phyloP scores from a whole-genome alignment of 2,329 filamentous ascomycete species.

The Metarhizium brunneum region DNA sequence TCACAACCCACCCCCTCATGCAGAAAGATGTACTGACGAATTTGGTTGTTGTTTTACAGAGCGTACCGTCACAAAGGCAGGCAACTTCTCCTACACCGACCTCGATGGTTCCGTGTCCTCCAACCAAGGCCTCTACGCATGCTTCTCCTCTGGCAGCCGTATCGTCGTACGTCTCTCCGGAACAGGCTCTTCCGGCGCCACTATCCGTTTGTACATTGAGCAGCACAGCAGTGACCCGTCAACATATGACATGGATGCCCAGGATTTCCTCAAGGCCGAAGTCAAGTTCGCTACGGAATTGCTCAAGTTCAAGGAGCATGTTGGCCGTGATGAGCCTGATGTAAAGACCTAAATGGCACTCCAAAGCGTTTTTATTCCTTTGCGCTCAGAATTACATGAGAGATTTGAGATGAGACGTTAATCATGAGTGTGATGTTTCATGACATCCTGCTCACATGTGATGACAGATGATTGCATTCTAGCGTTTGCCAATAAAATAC shows the following conservation, averaged over 20 bases:
- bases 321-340: conserved; percentile 87
- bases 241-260: conserved; percentile 73
- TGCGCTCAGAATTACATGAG: neutral
- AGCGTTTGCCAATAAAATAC: conserved; percentile 1
- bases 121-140: conserved; percentile 92
- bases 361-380: neutral
- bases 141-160: conserved; percentile 89
- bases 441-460: neutral
- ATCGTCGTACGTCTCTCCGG: conserved; percentile 93
- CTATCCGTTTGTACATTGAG: conserved; percentile 94
- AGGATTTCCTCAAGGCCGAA: conserved; percentile 88
- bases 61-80: conserved; percentile 78
- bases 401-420: neutral
- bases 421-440: neutral
- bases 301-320: conserved; percentile 86
- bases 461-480: neutral
- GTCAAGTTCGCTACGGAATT: conserved; percentile 77
- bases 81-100: conserved; percentile 97
- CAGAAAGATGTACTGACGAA: conserved; percentile 3
- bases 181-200: conserved; percentile 89
- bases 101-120: conserved; percentile 93
- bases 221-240: conserved; percentile 78
- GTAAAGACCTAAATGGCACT: conserved; percentile 67
- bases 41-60: conserved; percentile 25
- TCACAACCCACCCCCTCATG: neutral